Conservation (phyloP, 331 rosid genomes). For the Spiraea crenata region DNA sequence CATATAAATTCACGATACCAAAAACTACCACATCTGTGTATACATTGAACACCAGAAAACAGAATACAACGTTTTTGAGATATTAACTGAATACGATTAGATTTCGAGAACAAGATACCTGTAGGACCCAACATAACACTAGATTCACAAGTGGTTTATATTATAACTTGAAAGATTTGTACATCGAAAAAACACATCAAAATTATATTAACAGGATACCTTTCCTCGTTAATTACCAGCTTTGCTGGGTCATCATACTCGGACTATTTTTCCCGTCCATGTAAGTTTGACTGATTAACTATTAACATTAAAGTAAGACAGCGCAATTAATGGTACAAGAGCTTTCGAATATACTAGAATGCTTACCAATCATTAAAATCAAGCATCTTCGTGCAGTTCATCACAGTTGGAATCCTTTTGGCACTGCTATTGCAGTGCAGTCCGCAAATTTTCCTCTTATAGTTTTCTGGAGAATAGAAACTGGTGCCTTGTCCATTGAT, state of each 20-base stretch:
- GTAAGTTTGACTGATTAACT: not conserved
- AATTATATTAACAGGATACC: not conserved
- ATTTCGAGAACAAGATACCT: too few relatives aligned
- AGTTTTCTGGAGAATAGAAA: conserved; percentile 57
- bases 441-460: conserved; percentile 59
- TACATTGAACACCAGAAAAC: too few relatives aligned
- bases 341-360: not conserved
- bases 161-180: too few relatives aligned
- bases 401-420: conserved; percentile 75
- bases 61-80: too few relatives aligned
- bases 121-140: too few relatives aligned
- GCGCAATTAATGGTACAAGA: not conserved
- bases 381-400: conserved; percentile 72
- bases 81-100: too few relatives aligned
- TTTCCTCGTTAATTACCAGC: conserved; percentile 47
- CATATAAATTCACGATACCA: too few relatives aligned
- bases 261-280: conserved; percentile 45
- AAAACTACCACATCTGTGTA: too few relatives aligned
- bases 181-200: too few relatives aligned
- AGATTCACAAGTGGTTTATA: too few relatives aligned
- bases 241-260: conserved; percentile 60
- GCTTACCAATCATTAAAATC: conserved; percentile 60
- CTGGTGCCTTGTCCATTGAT: conserved; percentile 51
- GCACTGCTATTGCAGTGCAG: conserved; percentile 63
- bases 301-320: not conserved